Evolutionary conservation across 2,329 filamentous ascomycete genomes (phyloP), one percentile per base, ranked within the genome.

Genomic region (Sordariomycetes sp.): DNA sequence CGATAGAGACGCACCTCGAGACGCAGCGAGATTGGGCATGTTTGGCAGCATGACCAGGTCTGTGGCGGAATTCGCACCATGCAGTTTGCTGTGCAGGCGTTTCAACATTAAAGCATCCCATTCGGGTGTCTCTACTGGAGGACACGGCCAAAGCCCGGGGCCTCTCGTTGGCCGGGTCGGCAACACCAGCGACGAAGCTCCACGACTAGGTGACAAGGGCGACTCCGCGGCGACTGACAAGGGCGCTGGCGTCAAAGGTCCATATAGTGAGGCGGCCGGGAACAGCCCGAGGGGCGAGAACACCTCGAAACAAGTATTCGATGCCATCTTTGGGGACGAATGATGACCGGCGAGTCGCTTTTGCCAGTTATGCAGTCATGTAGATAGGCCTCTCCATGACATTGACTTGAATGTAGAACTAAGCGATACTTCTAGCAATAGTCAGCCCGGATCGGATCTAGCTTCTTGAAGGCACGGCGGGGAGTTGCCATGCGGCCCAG

Each of bases 11-110:
- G 86, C 91, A 0, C 89, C 90, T 12, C 87, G 91, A 66, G 85
- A 89, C 63, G 94, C 94, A 1, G 94, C 94, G 8, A 88, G 80
- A 65, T 74, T 96, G 66, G 90, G 90, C 58, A 96, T 97, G 90
- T 96, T 91, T 70, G 94, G 94, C 1, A 22, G n/a, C 17, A 17
- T 51, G 20, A 56, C 54, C 4, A 24, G 54, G 20, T 52, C 45
- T 3, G 15, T 17, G 39, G 12, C n/a, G 15, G 20, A 12, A 7
- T 56, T 56, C 45, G 35, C 42, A 13, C 54, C 54, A 10, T 85
- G 86, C 1, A 78, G 90, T 57, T 72, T 99, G 48, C 72, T 97
- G n/a, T 97, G 92, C 72, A 99, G 97, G 68, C 80, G 94, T 10
- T 96, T 99, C 71, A 90, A 90, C 63, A 86, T 97, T n/a, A 83